phyloP scores from a whole-genome alignment of 2,329 filamentous ascomycete genomes.

The Pseudogymnoascus pannorum region DNA sequence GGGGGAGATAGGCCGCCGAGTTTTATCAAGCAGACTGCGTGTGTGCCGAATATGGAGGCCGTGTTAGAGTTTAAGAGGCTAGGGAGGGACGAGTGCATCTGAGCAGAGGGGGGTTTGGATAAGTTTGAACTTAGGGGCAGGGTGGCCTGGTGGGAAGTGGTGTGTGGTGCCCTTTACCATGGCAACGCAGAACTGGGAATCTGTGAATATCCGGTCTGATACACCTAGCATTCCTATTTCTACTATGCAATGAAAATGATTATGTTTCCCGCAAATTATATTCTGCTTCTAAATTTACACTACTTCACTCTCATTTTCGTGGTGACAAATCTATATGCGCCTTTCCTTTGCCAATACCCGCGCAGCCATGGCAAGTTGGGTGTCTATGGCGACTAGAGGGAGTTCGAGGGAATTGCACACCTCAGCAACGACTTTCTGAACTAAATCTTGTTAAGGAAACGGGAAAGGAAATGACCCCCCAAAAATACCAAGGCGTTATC shows the following conservation, averaged over 20 bases:
- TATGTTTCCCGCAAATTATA: neutral
- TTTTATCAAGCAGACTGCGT: neutral
- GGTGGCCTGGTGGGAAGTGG: neutral
- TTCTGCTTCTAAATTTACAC: neutral
- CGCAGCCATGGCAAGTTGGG: neutral
- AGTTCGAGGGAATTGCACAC: neutral
- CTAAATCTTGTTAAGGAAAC: too few relatives aligned
- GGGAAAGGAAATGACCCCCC: too few relatives aligned
- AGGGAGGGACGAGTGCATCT: neutral
- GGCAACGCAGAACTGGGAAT: neutral
- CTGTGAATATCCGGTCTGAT: neutral
- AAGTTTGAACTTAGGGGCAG: neutral
- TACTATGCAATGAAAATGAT: neutral
- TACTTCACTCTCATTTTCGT: neutral
- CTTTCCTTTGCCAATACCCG: neutral
- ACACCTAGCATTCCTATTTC: neutral
- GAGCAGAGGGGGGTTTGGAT: neutral
- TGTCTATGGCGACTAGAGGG: neutral
- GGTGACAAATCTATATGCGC: neutral
- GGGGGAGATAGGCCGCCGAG: conserved; percentile 65
- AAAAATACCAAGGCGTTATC: too few relatives aligned
- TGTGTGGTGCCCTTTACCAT: neutral
- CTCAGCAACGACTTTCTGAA: neutral
- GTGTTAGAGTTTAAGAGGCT: conserved; percentile 18
- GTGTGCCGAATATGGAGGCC: conserved; percentile 15